Evolutionary conservation across 1,284 basidiomycete genomes (phyloP).

Genomic region (Gomphus bonarii): DNA sequence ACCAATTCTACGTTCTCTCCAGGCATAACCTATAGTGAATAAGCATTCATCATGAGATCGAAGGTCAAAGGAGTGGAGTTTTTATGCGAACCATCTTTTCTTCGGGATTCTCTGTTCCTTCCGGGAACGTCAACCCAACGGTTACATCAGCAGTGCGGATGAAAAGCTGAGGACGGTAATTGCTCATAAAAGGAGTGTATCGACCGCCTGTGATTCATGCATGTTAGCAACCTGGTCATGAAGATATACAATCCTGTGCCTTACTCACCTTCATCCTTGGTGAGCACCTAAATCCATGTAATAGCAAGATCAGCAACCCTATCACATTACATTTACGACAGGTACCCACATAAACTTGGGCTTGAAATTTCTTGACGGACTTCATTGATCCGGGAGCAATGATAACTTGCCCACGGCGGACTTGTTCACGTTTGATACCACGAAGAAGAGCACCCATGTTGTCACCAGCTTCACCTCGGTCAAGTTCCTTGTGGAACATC

Average conservation of each 20-base stretch:
- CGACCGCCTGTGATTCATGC: slow-evolving; percentile 52
- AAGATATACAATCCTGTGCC: neutral
- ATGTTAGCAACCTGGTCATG: neutral
- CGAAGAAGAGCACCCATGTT: slow-evolving; percentile 98
- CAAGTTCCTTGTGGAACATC: slow-evolving; percentile 99
- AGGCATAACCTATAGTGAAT: slow-evolving; percentile 73
- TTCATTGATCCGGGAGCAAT: slow-evolving; percentile 90
- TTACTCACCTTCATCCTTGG: slow-evolving; percentile 78
- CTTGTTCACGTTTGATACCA: slow-evolving; percentile 95
- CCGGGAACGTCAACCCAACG: slow-evolving; percentile 78
- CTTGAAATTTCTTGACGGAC: slow-evolving; percentile 88
- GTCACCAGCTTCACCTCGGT: slow-evolving; percentile 96
- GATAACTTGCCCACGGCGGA: slow-evolving; percentile 90
- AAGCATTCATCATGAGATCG: slow-evolving; percentile 9
- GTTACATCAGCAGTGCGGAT: slow-evolving; percentile 95
- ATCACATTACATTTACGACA: neutral
- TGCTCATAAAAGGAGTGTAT: slow-evolving; percentile 94
- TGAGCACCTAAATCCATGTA: slow-evolving; percentile 51
- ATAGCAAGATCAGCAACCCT: neutral
- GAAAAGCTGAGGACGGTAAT: slow-evolving; percentile 96
- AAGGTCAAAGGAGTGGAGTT: neutral
- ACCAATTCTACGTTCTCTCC: slow-evolving; percentile 97
- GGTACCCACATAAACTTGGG: slow-evolving; percentile 73
- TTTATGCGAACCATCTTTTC: slow-evolving; percentile 64
- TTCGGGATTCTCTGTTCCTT: slow-evolving; percentile 62